A percentile compares a stretch with the other conserved stretches of the same genome.
Conservation (phyloP, 2,329 filamentous ascomycete genomes). For the Diplodia seriata region DNA sequence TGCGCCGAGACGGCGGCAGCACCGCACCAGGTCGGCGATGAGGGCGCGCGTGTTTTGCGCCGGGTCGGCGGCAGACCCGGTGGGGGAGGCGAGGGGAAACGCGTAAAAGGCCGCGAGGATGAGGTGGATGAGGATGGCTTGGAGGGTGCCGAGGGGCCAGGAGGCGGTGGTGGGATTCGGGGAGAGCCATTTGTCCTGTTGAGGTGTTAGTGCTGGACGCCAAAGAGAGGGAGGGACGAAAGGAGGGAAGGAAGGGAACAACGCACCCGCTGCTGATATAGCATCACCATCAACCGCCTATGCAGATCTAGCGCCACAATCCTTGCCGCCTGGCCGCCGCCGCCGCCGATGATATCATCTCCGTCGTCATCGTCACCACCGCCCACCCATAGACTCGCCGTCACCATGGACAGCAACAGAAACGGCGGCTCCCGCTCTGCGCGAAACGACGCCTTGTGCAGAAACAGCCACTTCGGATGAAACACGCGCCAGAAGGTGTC, state of each 20-base stretch:
- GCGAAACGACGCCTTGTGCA: conserved; percentile 24
- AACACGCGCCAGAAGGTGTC: conserved; percentile 13
- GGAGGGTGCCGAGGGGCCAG: conserved; percentile 26
- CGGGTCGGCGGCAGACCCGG: neutral
- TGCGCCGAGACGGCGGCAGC: conserved; percentile 5
- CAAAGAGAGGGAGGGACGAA: neutral
- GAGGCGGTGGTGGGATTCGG: neutral
- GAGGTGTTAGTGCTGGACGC: neutral
- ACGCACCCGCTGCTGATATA: conserved; percentile 17
- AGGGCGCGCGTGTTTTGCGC: neutral
- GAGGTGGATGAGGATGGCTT: conserved; percentile 26
- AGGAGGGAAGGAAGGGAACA: too few relatives aligned
- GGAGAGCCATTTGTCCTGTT: conserved; percentile 15
- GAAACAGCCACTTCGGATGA: conserved; percentile 26
- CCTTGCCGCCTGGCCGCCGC: neutral
- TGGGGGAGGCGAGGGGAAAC: conserved; percentile 14
- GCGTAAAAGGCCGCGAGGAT: conserved; percentile 13
- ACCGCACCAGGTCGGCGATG: conserved; percentile 11
- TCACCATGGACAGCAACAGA: conserved; percentile 27
- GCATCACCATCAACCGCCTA: conserved; percentile 8
- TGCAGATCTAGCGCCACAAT: conserved; percentile 12
- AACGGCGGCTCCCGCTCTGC: conserved; percentile 25
- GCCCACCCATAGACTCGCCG: conserved; percentile 18
- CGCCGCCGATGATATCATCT: neutral
- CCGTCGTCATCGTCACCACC: neutral